Evolutionary conservation across 495 filamentous ascomycete genomes (phyloP).

Genomic region (Xylaria telfairii): DNA sequence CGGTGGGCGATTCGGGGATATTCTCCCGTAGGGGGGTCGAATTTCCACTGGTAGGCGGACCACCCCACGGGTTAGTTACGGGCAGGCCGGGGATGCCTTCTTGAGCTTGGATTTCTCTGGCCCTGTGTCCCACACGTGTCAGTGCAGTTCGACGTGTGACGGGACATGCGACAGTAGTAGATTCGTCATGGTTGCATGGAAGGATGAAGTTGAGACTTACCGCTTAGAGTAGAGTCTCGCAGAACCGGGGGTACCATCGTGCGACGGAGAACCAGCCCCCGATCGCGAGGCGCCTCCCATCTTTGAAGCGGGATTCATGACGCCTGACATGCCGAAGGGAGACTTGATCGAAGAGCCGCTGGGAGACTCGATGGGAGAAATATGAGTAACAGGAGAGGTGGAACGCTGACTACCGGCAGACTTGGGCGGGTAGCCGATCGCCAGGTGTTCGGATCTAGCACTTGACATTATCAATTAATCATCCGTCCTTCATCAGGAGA

Average conservation of each 20-base stretch:
- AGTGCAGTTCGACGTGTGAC: conserved; percentile 1
- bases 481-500: conserved; percentile 54
- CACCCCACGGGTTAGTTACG: conserved; percentile 82
- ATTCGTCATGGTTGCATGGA: conserved; percentile 46
- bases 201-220: conserved; percentile 52
- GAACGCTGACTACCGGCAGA: conserved; percentile 70
- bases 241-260: conserved; percentile 73
- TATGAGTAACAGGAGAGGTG: conserved; percentile 83
- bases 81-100: conserved; percentile 76
- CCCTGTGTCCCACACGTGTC: conserved; percentile 57
- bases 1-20: conserved; percentile 95
- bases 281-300: conserved; percentile 78
- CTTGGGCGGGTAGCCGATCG: conserved; percentile 71
- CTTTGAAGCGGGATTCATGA: conserved; percentile 66
- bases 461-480: conserved; percentile 93
- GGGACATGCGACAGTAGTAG: background rate
- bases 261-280: conserved; percentile 95
- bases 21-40: conserved; percentile 96
- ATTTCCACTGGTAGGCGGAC: conserved; percentile 89
- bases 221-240: conserved; percentile 85
- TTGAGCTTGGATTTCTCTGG: conserved; percentile 95
- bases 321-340: conserved; percentile 73
- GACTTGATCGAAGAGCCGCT: conserved; percentile 71
- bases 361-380: conserved; percentile 83
- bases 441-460: conserved; percentile 81